Evolutionary conservation across 2,329 filamentous ascomycete genomes (phyloP), one percentile per base, ranked within the genome.

Genomic region (Sporothrix curviconia): DNA sequence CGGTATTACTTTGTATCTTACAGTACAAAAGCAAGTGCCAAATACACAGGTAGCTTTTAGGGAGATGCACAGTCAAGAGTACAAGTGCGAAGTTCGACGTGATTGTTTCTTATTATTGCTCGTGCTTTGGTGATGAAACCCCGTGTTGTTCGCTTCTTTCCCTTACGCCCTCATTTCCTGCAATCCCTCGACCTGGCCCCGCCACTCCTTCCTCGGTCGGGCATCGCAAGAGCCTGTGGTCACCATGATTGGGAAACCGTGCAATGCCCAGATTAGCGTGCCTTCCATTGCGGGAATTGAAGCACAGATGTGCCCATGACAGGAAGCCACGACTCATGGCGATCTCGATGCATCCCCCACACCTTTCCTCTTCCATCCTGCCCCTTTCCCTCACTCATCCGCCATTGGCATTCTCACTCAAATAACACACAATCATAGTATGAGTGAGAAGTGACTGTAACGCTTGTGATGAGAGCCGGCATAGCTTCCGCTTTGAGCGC

Each of bases 191-290:
- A 14, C 36, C 22, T 36, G 36, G 24, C n/a, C 19, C 54, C 47
- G 37, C 54, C 19, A 22, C 39, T 44, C 46, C 53, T 52, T 30
- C 49, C 51, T 53, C 50, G 37, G 50, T 53, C 50, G n/a, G 22
- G 50, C 50, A 42, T 42, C 50, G 25, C 50, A 22, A 42, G 37
- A 43, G 39, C 51, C 39, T 57, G 40, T 53, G 49, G 42, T 52
- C 49, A 44, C 32, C 11, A 37, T 34, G n/a, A 17, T 17, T 22
- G 24, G 39, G 39, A 44, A 53, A 53, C 39, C 50, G 32, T 47
- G 47, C 40, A 28, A 53, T 53, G 24, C n/a, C 39, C 8, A 4
- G 6, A 34, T 44, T 44, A 47, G 36, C 47, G 56, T 53, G 19
- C 49, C 49, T 53, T 47, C 22, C 47, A 40, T 53, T 44, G 32